Evolutionary conservation across 208 protist genomes (phyloP), one percentile per base, ranked within the genome.

Genomic region (Trypanosoma avium): DNA sequence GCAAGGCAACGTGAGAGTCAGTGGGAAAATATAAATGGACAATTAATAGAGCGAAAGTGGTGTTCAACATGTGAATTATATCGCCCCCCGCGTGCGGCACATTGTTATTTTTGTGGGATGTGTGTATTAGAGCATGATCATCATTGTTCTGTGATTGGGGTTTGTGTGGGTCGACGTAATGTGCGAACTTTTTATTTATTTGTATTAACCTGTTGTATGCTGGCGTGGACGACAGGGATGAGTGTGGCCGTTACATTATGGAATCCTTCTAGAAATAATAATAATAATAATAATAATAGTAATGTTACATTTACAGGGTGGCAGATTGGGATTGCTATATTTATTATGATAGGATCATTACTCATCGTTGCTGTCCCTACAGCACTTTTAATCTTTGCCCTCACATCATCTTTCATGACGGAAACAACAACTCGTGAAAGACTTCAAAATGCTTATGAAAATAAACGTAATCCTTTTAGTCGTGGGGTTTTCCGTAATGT

Each of bases 111-210:
- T 33, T 97, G 93, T 64, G 90, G 86, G 2, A 57, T 95, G 27
- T 97, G 93, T 64, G 80, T 88, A 59, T 67, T 78, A 50, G 81
- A 94, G 22, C 87, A 93, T 64, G 93, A 97, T 56, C 93, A 97
- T 52, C 93, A 97, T 72, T 97, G 93, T 70, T 71, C 63, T 54
- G 84, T 96, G 13, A 63, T 95, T 36, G 93, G 90, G 19, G 77
- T 75, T 12, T 96, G 90, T 67, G 84, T 97, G 4, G 93, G 90
- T 0, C 60, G 77, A 5, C 81, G 93, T 6, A 87, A 82, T 29
- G 22, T 89, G 15, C 69, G 81, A 35, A 55, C 74, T 27, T 97
- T 97, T 61, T 45, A 75, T 8, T 3, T 74, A n/a, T 90, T 92
- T 47, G 46, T 70, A 29, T 0, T 50, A 36, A 17, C 21, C 38